A percentile compares a stretch with the other conserved stretches of the same genome.
Conservation (phyloP, 2,329 filamentous ascomycete genomes). For the Verticillium alfalfae region DNA sequence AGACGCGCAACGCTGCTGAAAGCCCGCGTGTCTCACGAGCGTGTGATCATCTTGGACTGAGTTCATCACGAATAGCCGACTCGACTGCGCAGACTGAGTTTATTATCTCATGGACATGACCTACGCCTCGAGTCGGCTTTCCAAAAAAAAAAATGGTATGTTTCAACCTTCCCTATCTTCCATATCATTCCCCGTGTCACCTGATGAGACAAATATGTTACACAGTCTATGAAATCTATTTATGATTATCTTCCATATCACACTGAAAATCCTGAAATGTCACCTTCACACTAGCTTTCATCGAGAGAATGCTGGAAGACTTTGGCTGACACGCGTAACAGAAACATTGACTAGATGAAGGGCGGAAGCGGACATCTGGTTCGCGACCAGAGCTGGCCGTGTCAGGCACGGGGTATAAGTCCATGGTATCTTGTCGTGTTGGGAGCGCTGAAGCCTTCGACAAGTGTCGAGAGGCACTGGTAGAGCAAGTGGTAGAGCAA, state of each 20-base stretch:
- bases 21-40: too few relatives aligned
- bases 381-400: too few relatives aligned
- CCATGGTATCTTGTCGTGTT: too few relatives aligned
- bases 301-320: background rate
- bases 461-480: too few relatives aligned
- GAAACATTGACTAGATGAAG: background rate
- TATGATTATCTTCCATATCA: slow-evolving; percentile 1
- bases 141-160: background rate
- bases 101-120: background rate
- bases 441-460: too few relatives aligned
- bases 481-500: too few relatives aligned
- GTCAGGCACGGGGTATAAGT: too few relatives aligned
- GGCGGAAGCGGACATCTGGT: too few relatives aligned
- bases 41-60: too few relatives aligned
- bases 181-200: background rate
- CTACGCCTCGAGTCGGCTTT: background rate
- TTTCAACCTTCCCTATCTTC: background rate
- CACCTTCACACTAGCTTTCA: background rate
- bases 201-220: slow-evolving; percentile 3
- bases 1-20: too few relatives aligned
- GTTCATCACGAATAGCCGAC: background rate
- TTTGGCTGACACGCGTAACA: background rate
- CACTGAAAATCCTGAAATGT: slow-evolving; percentile 4
- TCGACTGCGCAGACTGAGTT: background rate
- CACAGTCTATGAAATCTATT: slow-evolving; percentile 3